Percentiles rank a stretch among this genome's conserved stretches.
These are phyloP conservation scores for Paramecium caudatum DNA, from an alignment of 73 alveolate genomes.

Conservation along the genomic window DNA sequence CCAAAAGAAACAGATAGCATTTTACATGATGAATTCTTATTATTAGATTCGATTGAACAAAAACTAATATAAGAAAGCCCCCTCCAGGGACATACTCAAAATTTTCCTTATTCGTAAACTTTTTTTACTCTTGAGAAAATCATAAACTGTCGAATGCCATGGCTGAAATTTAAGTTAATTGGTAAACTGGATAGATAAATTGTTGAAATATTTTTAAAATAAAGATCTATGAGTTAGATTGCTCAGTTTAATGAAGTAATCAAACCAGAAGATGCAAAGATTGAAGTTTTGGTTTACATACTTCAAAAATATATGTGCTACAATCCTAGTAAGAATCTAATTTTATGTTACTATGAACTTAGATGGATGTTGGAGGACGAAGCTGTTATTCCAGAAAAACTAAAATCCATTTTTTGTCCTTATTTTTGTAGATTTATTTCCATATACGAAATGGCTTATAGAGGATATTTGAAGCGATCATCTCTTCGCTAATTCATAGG, in stretches of 20 bases:
- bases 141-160: not conserved
- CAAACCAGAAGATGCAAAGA: constrained; percentile 62
- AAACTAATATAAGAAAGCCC: not conserved
- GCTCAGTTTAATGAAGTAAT: not conserved
- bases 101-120: constrained; percentile 13
- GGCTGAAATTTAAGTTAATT: constrained; percentile 60
- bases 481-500: no score
- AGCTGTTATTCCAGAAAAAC: not conserved
- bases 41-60: not conserved
- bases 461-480: not conserved
- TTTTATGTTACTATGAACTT: not conserved
- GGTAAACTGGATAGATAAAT: constrained; percentile 46
- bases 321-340: not conserved
- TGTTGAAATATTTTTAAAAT: constrained; percentile 31
- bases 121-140: not conserved
- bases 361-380: constrained; percentile 53
- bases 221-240: not conserved
- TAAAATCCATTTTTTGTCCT: constrained; percentile 32
- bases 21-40: not conserved
- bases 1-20: not conserved
- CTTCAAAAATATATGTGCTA: constrained; percentile 37
- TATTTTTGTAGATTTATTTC: constrained; percentile 21
- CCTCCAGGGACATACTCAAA: not conserved
- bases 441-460: constrained; percentile 43
- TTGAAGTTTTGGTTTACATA: not conserved